Conservation (phyloP, 1,139 yeast species). For the Debaryomyces sp. region DNA sequence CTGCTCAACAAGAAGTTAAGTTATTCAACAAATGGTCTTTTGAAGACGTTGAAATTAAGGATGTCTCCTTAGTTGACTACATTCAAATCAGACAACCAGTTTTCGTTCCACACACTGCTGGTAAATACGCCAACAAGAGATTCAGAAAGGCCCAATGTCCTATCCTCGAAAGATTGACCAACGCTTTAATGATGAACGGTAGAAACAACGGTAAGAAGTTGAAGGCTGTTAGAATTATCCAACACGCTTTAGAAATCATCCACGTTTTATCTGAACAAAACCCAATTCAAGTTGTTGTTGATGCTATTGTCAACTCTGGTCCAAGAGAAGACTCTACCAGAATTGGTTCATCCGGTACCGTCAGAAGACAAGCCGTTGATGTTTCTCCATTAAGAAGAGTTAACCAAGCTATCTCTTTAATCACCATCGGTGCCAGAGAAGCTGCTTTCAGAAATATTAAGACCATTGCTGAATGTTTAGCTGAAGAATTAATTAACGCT, state of each 20-base stretch:
- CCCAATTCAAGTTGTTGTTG: conserved; percentile 99
- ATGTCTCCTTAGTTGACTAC: conserved; percentile 97
- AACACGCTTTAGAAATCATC: conserved; percentile 98
- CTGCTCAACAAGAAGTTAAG: conserved; percentile 95
- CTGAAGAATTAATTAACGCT: conserved; percentile 99
- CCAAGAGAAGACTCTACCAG: conserved; percentile 99
- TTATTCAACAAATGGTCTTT: conserved; percentile 99
- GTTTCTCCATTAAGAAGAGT: conserved; percentile 99
- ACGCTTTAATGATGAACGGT: conserved; percentile 99
- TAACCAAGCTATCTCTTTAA: conserved; percentile 97
- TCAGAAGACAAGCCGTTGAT: conserved; percentile 99
- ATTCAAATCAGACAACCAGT: conserved; percentile 97
- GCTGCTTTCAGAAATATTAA: conserved; percentile 99
- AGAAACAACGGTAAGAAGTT: conserved; percentile 99
- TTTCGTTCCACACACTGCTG: conserved; percentile 98
- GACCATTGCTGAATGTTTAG: conserved; percentile 99
- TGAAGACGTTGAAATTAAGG: conserved; percentile 97
- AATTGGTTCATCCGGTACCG: conserved; percentile 99
- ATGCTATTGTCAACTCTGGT: conserved; percentile 99
- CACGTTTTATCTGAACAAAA: conserved; percentile 97
- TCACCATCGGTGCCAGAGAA: conserved; percentile 99
- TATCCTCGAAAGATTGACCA: conserved; percentile 98
- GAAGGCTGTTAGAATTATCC: conserved; percentile 99
- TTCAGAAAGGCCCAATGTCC: conserved; percentile 99
- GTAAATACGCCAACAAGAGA: conserved; percentile 99